Evolutionary conservation across 352 stramenopile species (phyloP).

Genomic region (Globisporangium paddicum): DNA sequence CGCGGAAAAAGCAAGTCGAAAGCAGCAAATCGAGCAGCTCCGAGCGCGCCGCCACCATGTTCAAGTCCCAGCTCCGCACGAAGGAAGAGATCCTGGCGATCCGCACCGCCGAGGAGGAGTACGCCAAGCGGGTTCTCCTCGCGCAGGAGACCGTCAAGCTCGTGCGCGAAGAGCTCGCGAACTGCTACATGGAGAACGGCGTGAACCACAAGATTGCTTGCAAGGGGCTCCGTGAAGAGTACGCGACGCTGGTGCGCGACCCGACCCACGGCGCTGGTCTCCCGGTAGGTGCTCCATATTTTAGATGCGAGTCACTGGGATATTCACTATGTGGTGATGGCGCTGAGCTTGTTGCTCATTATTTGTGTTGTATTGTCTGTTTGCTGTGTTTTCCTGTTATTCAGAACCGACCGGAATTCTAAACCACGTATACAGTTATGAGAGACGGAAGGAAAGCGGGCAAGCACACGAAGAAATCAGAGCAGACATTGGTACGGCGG

Average conservation of each 20-base stretch:
- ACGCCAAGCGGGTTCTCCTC: conserved; percentile 67
- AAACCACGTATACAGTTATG: conserved; percentile 15
- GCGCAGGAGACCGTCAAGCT: conserved; percentile 81
- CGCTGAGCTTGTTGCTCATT: background rate
- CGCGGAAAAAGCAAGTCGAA: conserved; percentile 10
- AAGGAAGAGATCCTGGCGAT: conserved; percentile 85
- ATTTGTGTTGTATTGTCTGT: conserved; percentile 7
- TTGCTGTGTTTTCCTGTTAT: background rate
- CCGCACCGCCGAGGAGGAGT: conserved; percentile 67
- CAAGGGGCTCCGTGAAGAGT: conserved; percentile 80
- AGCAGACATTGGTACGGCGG: conserved; percentile 2
- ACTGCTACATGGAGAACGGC: conserved; percentile 86
- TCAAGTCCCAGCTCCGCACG: conserved; percentile 64
- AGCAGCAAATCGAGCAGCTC: conserved; percentile 2
- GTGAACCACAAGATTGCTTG: conserved; percentile 88
- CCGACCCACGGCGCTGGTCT: conserved; percentile 67
- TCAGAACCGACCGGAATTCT: conserved; percentile 22
- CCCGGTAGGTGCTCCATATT: conserved; percentile 33
- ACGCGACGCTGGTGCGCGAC: conserved; percentile 75
- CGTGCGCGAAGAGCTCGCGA: conserved; percentile 80
- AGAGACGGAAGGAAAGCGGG: conserved; percentile 2
- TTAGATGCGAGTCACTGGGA: background rate
- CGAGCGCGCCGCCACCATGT: conserved; percentile 24
- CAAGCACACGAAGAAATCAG: background rate
- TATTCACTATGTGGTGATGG: background rate